Evolutionary conservation across 2,329 filamentous ascomycete species (phyloP).

Genomic region (Colletotrichum lini): DNA sequence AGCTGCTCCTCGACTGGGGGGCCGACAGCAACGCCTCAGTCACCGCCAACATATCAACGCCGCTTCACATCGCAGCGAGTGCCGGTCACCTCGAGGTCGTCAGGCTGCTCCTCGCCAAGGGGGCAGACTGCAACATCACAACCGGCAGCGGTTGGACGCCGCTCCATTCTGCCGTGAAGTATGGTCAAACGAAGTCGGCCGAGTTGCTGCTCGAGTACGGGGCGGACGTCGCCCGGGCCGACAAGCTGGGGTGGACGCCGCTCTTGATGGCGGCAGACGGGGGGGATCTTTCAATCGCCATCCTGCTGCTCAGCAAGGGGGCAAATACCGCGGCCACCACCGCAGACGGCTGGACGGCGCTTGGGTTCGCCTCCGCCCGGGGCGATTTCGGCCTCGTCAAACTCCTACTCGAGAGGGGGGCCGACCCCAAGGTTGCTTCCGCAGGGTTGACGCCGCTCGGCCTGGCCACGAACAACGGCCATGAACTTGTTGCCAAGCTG

Average conservation of each 20-base stretch:
- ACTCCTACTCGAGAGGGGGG: background rate
- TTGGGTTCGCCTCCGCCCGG: too few relatives aligned
- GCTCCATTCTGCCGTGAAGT: background rate
- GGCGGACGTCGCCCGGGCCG: too few relatives aligned
- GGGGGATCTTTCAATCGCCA: too few relatives aligned
- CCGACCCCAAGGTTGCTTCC: background rate
- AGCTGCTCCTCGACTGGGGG: background rate
- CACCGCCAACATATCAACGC: background rate
- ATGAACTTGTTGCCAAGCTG: too few relatives aligned
- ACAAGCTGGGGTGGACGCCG: too few relatives aligned
- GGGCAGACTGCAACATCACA: background rate
- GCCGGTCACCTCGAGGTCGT: background rate
- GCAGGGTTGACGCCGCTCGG: too few relatives aligned
- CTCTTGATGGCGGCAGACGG: too few relatives aligned
- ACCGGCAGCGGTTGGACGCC: background rate
- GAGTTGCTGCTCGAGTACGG: too few relatives aligned
- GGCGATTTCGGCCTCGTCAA: background rate
- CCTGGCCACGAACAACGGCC: too few relatives aligned
- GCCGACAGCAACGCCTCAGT: background rate
- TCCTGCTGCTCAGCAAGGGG: too few relatives aligned
- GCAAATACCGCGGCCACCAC: too few relatives aligned
- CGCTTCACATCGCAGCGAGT: background rate
- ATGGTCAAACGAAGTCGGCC: background rate
- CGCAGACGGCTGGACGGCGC: too few relatives aligned
- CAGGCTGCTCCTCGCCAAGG: background rate